Evolutionary conservation across 1,284 basidiomycete species (phyloP).

Genomic region (Pseudomicrostroma phylloplanum): DNA sequence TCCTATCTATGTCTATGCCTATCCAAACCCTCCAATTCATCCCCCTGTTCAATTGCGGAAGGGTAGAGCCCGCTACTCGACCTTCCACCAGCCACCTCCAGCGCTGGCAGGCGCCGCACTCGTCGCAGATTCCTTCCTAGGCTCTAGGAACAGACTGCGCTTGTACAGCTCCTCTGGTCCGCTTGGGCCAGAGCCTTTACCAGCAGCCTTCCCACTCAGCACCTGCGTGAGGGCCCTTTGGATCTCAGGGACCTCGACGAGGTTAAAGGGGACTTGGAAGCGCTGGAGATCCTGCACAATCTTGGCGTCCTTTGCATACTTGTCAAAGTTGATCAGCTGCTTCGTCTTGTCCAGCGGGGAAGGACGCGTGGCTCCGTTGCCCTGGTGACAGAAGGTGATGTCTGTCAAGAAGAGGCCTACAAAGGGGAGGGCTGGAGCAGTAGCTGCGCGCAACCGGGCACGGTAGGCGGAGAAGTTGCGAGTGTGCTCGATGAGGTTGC

Average conservation of each 20-base stretch:
- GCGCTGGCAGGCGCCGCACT: too few species aligned
- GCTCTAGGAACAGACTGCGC: constrained; percentile 45
- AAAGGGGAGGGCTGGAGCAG: constrained; percentile 45
- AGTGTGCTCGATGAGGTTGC: constrained; percentile 78
- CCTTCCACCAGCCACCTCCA: too few species aligned
- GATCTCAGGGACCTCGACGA: constrained; percentile 76
- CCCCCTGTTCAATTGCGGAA: too few species aligned
- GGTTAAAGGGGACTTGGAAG: constrained; percentile 77
- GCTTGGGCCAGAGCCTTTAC: constrained; percentile 25
- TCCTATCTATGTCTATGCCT: too few species aligned
- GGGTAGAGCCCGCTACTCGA: too few species aligned
- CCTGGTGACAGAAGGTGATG: constrained; percentile 90
- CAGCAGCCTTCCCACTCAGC: constrained; percentile 12
- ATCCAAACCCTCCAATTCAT: too few species aligned
- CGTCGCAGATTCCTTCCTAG: constrained; percentile 8
- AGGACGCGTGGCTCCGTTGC: constrained; percentile 78
- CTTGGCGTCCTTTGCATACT: constrained; percentile 52
- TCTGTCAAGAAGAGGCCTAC: constrained; percentile 78
- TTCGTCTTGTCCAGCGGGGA: constrained; percentile 58
- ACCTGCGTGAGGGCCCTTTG: constrained; percentile 63
- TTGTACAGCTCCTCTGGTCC: constrained; percentile 43
- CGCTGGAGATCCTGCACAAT: constrained; percentile 72
- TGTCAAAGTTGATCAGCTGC: constrained; percentile 85
- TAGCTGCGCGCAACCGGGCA: constrained; percentile 57
- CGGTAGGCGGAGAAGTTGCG: constrained; percentile 92